Evolutionary conservation across 2,329 filamentous ascomycete species (phyloP).

Genomic region (Neofusicoccum sp.): DNA sequence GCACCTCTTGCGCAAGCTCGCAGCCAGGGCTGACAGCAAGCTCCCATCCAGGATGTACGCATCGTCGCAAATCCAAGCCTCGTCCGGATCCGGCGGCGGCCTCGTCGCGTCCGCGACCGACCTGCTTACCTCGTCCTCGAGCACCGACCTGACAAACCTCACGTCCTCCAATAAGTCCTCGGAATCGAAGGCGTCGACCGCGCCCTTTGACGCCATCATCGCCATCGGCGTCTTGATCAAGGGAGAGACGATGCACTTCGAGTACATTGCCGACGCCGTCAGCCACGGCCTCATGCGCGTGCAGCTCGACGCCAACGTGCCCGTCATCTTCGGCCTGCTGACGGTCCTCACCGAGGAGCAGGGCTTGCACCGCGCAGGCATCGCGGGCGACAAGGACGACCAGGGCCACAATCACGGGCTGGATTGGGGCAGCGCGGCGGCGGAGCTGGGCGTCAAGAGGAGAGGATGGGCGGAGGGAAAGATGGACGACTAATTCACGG

Average conservation of each 20-base stretch:
- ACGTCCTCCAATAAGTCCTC: conserved; percentile 31
- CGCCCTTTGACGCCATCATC: conserved; percentile 88
- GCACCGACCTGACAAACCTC: conserved; percentile 59
- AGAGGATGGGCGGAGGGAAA: conserved; percentile 78
- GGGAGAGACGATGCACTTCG: conserved; percentile 98
- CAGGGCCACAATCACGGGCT: conserved; percentile 88
- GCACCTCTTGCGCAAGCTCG: no score
- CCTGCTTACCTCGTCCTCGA: conserved; percentile 62
- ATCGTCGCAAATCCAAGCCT: conserved; percentile 82
- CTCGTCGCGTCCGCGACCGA: conserved; percentile 71
- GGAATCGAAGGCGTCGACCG: conserved; percentile 45
- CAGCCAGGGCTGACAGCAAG: not conserved
- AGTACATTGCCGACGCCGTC: conserved; percentile 93
- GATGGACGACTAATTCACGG: conserved; percentile 49
- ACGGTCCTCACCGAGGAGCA: conserved; percentile 89
- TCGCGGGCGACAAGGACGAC: conserved; percentile 50
- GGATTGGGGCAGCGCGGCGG: conserved; percentile 93
- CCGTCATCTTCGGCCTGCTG: conserved; percentile 88
- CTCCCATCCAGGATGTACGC: conserved; percentile 67
- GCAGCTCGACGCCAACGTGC: conserved; percentile 84
- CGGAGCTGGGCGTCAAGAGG: conserved; percentile 90
- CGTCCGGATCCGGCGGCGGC: conserved; percentile 55
- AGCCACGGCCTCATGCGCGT: conserved; percentile 93
- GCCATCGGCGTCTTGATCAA: conserved; percentile 97
- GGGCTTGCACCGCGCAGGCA: conserved; percentile 79